Evolutionary conservation across 208 protist species (phyloP).

Genomic region (Vickermania spadyakhi): DNA sequence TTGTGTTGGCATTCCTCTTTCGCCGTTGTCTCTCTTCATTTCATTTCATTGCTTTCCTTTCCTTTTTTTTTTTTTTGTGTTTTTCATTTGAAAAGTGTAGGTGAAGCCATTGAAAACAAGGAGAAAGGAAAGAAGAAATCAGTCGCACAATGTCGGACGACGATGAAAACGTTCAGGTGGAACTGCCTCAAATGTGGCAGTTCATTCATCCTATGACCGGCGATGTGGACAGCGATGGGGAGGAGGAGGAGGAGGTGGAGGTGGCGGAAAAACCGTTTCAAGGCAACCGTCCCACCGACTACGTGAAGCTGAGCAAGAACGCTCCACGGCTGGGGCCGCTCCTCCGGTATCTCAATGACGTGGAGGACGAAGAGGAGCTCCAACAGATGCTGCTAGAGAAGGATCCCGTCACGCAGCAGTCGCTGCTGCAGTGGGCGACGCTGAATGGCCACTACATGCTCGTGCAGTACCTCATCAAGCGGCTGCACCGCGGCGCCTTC

Average conservation of each 20-base stretch:
- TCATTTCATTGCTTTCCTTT: slow-evolving; percentile 8
- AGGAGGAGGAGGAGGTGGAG: slow-evolving; percentile 34
- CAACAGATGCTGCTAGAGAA: slow-evolving; percentile 53
- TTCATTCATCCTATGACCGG: slow-evolving; percentile 61
- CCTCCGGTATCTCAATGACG: slow-evolving; percentile 70
- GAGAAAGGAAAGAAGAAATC: slow-evolving; percentile 5
- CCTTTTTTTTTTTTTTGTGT: no score
- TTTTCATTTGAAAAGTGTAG: no score
- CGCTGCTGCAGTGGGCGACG: slow-evolving; percentile 80
- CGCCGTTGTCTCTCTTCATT: slow-evolving; percentile 8
- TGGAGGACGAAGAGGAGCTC: slow-evolving; percentile 78
- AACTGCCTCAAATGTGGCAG: slow-evolving; percentile 72
- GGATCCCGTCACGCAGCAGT: slow-evolving; percentile 80
- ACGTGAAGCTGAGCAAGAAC: slow-evolving; percentile 45
- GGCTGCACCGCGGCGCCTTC: slow-evolving; percentile 62
- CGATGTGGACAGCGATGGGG: slow-evolving; percentile 16
- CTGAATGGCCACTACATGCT: slow-evolving; percentile 78
- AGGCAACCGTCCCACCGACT: slow-evolving; percentile 27
- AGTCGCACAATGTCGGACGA: slow-evolving; percentile 55
- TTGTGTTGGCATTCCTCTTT: slow-evolving; percentile 6
- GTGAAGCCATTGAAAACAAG: slow-evolving; percentile 8
- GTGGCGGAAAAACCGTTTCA: slow-evolving; percentile 2
- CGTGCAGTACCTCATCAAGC: slow-evolving; percentile 83
- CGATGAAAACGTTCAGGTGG: slow-evolving; percentile 33
- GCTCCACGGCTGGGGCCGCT: slow-evolving; percentile 67